These are phyloP conservation scores for Phytophthora uliginosa DNA, from an alignment of 352 stramenopile genomes.

Conservation along the genomic window DNA sequence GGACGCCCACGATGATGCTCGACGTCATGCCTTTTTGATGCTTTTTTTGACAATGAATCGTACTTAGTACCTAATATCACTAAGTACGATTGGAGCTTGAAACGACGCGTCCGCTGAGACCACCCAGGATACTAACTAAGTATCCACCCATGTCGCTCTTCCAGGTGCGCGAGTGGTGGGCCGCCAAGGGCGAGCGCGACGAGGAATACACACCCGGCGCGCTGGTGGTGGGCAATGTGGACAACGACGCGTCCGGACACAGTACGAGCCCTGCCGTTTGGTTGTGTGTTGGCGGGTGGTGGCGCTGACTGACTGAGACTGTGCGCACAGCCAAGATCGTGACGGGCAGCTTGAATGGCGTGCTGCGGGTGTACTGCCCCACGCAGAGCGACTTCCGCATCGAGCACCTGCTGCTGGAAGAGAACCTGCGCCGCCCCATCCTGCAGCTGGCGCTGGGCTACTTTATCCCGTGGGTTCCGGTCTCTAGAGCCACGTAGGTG, in stretches of 20 bases:
- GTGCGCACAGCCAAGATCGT: slow-evolving; percentile 85
- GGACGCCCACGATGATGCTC: slow-evolving; percentile 43
- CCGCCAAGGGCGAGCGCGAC: slow-evolving; percentile 66
- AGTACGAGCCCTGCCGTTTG: slow-evolving; percentile 28
- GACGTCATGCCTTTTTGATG: slow-evolving; percentile 17
- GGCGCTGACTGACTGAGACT: not conserved
- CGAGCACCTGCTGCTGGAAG: slow-evolving; percentile 91
- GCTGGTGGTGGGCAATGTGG: slow-evolving; percentile 87
- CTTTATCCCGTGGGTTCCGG: slow-evolving; percentile 81
- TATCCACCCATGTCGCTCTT: slow-evolving; percentile 95
- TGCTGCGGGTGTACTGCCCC: slow-evolving; percentile 89
- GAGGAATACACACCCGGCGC: slow-evolving; percentile 88
- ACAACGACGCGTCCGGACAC: slow-evolving; percentile 78
- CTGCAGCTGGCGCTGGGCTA: slow-evolving; percentile 88
- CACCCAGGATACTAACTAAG: slow-evolving; percentile 20
- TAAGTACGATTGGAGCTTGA: slow-evolving; percentile 22
- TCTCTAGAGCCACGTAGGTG: not conserved
- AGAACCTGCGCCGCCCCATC: slow-evolving; percentile 87
- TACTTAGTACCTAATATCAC: not conserved
- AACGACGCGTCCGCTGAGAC: slow-evolving; percentile 32
- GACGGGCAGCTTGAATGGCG: slow-evolving; percentile 87
- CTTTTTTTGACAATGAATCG: not conserved
- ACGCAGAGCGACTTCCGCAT: slow-evolving; percentile 87
- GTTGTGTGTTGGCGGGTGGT: not conserved
- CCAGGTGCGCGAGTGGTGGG: slow-evolving; percentile 92